A percentile compares a stretch with the other conserved stretches of the same genome.
Conservation (phyloP, 2,329 filamentous ascomycete genomes). For the Penicillium sclerotigenum region DNA sequence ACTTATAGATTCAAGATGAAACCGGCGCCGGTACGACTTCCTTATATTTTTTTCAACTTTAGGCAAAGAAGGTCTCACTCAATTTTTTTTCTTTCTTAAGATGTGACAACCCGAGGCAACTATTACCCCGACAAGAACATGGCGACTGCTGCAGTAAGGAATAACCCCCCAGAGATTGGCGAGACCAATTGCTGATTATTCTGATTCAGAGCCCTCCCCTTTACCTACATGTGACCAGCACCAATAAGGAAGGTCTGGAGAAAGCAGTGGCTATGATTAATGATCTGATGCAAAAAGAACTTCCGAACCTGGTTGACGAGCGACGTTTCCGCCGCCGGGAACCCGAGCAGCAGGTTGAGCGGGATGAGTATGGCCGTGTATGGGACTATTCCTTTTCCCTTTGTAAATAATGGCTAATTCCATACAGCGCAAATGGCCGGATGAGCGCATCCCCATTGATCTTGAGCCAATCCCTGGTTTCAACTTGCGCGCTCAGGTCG, state of each 20-base stretch:
- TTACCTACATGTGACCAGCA: conserved; percentile 94
- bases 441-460: conserved; percentile 87
- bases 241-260: conserved; percentile 85
- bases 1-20: conserved; percentile 98
- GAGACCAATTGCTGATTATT: neutral
- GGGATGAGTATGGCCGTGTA: conserved; percentile 88
- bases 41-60: conserved; percentile 42
- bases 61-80: conserved; percentile 57
- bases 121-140: conserved; percentile 98
- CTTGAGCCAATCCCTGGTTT: conserved; percentile 91
- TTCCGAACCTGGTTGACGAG: conserved; percentile 93
- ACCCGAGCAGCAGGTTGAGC: conserved; percentile 71
- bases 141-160: conserved; percentile 83
- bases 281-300: conserved; percentile 91
- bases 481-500: conserved; percentile 92
- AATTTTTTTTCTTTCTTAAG: conserved; percentile 58
- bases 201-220: conserved; percentile 74
- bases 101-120: conserved; percentile 96
- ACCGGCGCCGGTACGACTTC: conserved; percentile 96
- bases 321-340: conserved; percentile 84
- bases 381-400: neutral
- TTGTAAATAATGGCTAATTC: conserved; percentile 15
- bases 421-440: conserved; percentile 90
- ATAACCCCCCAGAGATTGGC: neutral
- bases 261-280: conserved; percentile 83